Evolutionary conservation across 1,284 basidiomycete genomes (phyloP), one percentile per base, ranked within the genome.

Genomic region (Phellopilus nigrolimitatus): DNA sequence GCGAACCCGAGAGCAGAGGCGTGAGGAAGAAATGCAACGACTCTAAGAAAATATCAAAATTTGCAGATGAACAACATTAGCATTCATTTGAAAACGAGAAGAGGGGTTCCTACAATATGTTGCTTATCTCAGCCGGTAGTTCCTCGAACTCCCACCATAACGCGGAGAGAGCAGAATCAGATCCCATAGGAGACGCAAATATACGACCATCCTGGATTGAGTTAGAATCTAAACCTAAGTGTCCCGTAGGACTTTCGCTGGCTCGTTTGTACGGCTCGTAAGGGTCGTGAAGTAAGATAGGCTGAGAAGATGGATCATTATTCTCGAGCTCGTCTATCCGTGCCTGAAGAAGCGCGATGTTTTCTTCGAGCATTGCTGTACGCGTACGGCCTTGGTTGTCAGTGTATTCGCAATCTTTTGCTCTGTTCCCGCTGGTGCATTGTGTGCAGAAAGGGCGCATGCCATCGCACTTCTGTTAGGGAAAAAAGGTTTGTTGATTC

Each of bases 331-430:
- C 69, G 2, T 63, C 60, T 3, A 75, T 57, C 25, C 71, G 64
- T 13, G 64, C 60, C 50, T 64, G 63, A 30, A 75, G 58, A 10
- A 61, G 62, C 0, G 61, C 57, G 17, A 74, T 61, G 9, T 70
- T 67, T 4, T 71, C 69, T 56, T 73, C 71, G 22, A 73, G 51
- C 4, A 62, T 61, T 49, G 72, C 53, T 0, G 64, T 70, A 8
- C 69, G 63, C 0, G 70, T 59, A n/a, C 61, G 62, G 13, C 61
- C 61, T 37, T 61, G 62, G 13, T 62, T 64, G 38, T 72, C 68
- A 0, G 64, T 63, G 51, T 73, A 75, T 59, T 74, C 69, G 55
- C 71, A 73, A 38, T 72, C 73, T 0, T 65, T 65, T 10, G 51
- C 52, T 8, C 69, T 61, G 24, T 67, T 64, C 1, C 64, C 63